Evolutionary conservation across 2,329 filamentous ascomycete species (phyloP), one percentile per base, ranked within the genome.

Genomic region (Epichloe typhina): DNA sequence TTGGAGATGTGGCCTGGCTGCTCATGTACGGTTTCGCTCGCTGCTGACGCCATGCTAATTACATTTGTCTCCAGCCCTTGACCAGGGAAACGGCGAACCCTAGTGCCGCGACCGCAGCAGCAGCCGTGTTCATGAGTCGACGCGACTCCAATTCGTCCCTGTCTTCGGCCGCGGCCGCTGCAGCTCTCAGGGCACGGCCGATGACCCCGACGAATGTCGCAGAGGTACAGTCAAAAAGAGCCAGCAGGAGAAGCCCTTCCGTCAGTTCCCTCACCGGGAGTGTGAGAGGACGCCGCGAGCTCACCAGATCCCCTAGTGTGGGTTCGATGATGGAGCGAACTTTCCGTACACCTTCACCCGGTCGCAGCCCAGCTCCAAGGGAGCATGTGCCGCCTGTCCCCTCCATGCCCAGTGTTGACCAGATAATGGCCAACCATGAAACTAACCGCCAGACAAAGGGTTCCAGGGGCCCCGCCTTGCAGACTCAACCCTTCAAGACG

Each of bases 291-390:
- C 50, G 50, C 31, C 53, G 67, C 56, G 70, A 71, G 49, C 69
- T 90, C 54, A 75, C 83, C 54, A 75, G 87, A 60, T 74, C 77
- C 38, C 77, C 74, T 50, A 94, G 90, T 67, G 78, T 78, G 31
- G 77, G 82, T 21, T 95, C 89, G 47, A 95, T 97, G 90, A 84
- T 80, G 33, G 86, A 91, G 64, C 80, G 91, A 52, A 90, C 88
- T 1, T 95, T 96, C 66, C 82, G 90, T 57, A 85, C 84, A 12
- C 81, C 83, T 3, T 94, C 83, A 4, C 87, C 61, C 21, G 65
- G 54, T 72, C 64, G 62, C 72, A 73, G 66, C 52, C 66, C 66
- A 43, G 62, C 66, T 52, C 67, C 64, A 55, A 64, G 63, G 41
- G 58, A 63, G 19, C 64, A 69, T 47, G 74, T 79, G 49, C 88